These are phyloP conservation scores for Coffea eugenioides DNA, from an alignment of 257 asterid species.

Conservation along the genomic window DNA sequence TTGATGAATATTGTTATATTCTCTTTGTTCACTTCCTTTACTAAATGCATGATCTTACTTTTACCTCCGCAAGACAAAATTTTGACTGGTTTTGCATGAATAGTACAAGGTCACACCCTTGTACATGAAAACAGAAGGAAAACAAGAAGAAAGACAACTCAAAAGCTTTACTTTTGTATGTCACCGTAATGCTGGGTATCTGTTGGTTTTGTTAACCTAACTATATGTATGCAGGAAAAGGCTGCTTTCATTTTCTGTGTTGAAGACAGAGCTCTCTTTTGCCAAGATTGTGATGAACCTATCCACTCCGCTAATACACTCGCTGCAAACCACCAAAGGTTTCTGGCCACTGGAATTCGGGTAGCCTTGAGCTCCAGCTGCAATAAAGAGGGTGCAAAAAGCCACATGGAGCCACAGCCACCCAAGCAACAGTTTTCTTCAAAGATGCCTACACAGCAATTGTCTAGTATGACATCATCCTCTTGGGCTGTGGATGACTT, in stretches of 20 bases:
- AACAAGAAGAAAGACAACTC: neutral
- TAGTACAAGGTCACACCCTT: neutral
- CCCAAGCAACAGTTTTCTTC: conserved; percentile 44
- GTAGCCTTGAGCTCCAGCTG: conserved; percentile 72
- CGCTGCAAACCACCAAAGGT: conserved; percentile 87
- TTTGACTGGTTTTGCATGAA: neutral
- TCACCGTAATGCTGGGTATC: neutral
- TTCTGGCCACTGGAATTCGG: conserved; percentile 87
- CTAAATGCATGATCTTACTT: neutral
- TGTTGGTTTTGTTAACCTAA: neutral
- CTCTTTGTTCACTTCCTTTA: neutral
- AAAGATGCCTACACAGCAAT: conserved; percentile 39
- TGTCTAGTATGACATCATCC: conserved; percentile 44
- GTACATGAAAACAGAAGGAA: neutral
- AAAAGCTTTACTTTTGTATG: neutral
- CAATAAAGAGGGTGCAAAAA: conserved; percentile 32
- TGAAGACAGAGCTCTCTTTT: conserved; percentile 93
- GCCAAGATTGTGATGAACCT: conserved; percentile 86
- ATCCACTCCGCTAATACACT: conserved; percentile 76
- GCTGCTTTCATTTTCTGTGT: conserved; percentile 97
- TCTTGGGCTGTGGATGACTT: conserved; percentile 86
- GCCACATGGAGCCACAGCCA: conserved; percentile 57
- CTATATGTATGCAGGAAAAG: conserved; percentile 46
- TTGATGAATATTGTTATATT: neutral
- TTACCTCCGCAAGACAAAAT: neutral